Evolutionary conservation across 148 eudicot genomes (phyloP).

Genomic region (Camellia granthamiana): DNA sequence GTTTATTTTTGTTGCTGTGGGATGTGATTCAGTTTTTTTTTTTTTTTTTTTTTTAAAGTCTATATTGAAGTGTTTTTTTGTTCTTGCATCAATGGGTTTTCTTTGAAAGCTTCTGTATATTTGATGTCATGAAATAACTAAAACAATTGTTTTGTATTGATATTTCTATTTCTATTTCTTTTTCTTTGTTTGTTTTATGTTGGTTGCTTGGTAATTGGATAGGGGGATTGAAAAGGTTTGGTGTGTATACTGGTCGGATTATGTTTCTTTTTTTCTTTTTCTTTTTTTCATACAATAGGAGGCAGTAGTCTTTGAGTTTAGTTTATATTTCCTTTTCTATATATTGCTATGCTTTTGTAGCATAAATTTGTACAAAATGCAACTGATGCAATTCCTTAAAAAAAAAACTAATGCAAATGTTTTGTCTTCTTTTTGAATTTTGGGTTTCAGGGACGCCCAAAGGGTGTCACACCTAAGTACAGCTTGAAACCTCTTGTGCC

Average conservation of each 20-base stretch:
- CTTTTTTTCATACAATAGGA: neutral
- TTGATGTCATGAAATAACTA: neutral
- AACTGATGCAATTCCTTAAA: neutral
- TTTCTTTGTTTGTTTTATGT: neutral
- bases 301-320: neutral
- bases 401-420: too few relatives aligned
- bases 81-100: neutral
- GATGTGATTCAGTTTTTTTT: neutral
- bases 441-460: slow-evolving; percentile 61
- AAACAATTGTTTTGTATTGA: neutral
- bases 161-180: neutral
- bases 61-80: neutral
- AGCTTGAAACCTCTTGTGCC: slow-evolving; percentile 78
- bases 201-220: neutral
- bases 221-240: neutral
- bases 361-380: neutral
- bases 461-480: slow-evolving; percentile 77
- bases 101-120: slow-evolving; percentile 1
- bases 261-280: neutral
- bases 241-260: neutral
- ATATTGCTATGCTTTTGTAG: neutral
- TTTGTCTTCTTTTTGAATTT: neutral
- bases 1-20: neutral
- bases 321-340: neutral
- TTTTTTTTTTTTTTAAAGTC: neutral